Conservation (phyloP, 345 rosid genomes). For the Rhizophora mangle region DNA sequence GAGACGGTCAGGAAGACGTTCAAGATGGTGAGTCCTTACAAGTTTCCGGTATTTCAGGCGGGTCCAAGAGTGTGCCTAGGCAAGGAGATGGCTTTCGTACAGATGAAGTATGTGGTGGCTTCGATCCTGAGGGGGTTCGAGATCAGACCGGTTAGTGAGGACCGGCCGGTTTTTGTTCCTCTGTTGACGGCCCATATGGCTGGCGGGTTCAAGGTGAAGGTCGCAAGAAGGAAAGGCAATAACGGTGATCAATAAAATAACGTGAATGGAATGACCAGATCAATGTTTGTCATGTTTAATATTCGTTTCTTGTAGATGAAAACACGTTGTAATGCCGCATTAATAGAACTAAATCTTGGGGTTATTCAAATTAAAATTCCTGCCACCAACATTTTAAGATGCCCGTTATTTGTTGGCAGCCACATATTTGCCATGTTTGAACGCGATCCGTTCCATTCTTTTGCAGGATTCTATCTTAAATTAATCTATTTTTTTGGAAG, state of each 20-base stretch:
- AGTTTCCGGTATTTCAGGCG: conserved; percentile 69
- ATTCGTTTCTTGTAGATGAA: too few species aligned
- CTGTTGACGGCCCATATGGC: conserved; percentile 34
- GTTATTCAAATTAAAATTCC: too few species aligned
- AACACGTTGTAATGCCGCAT: too few species aligned
- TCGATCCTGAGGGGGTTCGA: conserved; percentile 31
- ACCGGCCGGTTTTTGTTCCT: conserved; percentile 23
- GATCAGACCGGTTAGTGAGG: conserved; percentile 15
- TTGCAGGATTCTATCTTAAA: too few species aligned
- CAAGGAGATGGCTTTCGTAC: conserved; percentile 69
- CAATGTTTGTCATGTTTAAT: not conserved
- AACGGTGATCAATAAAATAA: not conserved
- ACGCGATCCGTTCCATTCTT: too few species aligned
- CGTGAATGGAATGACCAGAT: not conserved
- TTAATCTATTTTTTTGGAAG: too few species aligned
- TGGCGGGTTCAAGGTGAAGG: conserved; percentile 29
- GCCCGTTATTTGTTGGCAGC: too few species aligned
- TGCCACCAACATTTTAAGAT: too few species aligned
- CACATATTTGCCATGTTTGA: too few species aligned
- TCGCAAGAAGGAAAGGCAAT: conserved; percentile 12
- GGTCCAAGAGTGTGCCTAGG: conserved; percentile 78
- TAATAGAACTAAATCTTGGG: too few species aligned
- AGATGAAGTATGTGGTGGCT: conserved; percentile 61
- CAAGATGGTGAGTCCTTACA: conserved; percentile 36
- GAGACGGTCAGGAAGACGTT: not conserved